Conservation (phyloP, 352 stramenopile genomes). For the Halophytophthora batemanensis region DNA sequence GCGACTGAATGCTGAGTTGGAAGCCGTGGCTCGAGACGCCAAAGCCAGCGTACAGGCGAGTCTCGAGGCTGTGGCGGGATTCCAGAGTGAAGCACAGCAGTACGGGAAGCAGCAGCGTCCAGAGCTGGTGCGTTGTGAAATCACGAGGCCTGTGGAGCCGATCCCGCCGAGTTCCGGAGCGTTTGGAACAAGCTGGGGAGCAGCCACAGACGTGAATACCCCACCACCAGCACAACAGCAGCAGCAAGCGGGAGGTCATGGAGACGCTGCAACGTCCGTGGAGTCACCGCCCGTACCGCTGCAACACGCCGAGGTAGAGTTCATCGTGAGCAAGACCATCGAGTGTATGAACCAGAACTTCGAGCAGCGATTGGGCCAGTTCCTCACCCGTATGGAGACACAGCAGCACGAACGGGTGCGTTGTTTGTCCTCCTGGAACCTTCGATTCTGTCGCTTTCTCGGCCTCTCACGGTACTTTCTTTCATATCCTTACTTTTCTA, state of each 20-base stretch:
- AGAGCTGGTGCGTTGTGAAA: not conserved
- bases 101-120: not conserved
- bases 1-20: constrained; percentile 11
- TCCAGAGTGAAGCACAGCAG: constrained; percentile 3
- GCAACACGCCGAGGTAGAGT: constrained; percentile 52
- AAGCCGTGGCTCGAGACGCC: constrained; percentile 16
- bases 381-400: constrained; percentile 51
- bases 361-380: constrained; percentile 51
- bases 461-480: not conserved
- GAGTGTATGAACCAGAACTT: constrained; percentile 71
- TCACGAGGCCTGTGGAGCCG: constrained; percentile 5
- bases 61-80: constrained; percentile 13
- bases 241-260: constrained; percentile 1
- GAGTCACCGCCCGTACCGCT: constrained; percentile 11
- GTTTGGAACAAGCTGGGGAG: too few relatives aligned
- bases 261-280: too few relatives aligned
- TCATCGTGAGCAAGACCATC: constrained; percentile 62
- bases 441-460: not conserved
- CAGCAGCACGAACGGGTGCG: constrained; percentile 58
- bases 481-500: constrained; percentile 4
- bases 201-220: too few relatives aligned
- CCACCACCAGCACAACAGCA: constrained; percentile 10
- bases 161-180: too few relatives aligned
- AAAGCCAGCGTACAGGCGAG: constrained; percentile 20
- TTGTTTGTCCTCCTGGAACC: not conserved